phyloP scores from a whole-genome alignment of 192 early-diverging fungal species.

The Spizellomyces punctatus region DNA sequence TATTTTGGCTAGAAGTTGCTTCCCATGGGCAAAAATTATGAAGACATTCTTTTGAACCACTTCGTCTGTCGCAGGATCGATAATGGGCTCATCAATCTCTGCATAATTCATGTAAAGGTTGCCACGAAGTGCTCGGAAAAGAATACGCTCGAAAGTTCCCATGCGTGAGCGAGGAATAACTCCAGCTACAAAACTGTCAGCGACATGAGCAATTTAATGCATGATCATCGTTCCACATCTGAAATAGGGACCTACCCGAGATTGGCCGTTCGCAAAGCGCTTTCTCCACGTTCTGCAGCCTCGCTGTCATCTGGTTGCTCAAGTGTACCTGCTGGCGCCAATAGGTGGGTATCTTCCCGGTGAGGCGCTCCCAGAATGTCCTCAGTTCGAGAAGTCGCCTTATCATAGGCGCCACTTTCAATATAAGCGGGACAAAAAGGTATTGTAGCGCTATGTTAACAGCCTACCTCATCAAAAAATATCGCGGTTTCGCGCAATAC shows the following conservation, averaged over 20 bases:
- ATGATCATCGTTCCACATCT: neutral
- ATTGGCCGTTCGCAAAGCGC: slow-evolving; percentile 33
- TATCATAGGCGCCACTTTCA: slow-evolving; percentile 1
- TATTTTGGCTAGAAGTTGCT: slow-evolving; percentile 86
- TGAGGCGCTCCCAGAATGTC: slow-evolving; percentile 35
- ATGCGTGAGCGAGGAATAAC: slow-evolving; percentile 85
- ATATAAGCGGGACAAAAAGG: neutral
- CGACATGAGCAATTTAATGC: neutral
- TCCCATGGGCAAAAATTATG: slow-evolving; percentile 97
- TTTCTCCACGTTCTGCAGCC: slow-evolving; percentile 33
- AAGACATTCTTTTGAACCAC: slow-evolving; percentile 95
- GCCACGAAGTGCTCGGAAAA: slow-evolving; percentile 96
- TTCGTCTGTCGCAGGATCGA: slow-evolving; percentile 87
- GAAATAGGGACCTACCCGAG: slow-evolving; percentile 37
- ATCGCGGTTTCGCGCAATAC: slow-evolving; percentile 85
- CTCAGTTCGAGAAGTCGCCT: slow-evolving; percentile 40
- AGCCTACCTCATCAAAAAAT: slow-evolving; percentile 75
- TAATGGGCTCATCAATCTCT: slow-evolving; percentile 93
- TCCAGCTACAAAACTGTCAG: slow-evolving; percentile 87
- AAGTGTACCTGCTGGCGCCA: slow-evolving; percentile 16
- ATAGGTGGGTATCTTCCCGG: slow-evolving; percentile 41
- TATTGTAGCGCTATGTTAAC: too few species aligned
- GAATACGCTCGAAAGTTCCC: slow-evolving; percentile 90
- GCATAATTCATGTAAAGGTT: slow-evolving; percentile 96
- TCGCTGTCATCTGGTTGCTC: slow-evolving; percentile 33